A percentile compares a stretch with the other conserved stretches of the same genome.
phyloP scores from a whole-genome alignment of 83 land plant genomes.

The Picea abies region DNA sequence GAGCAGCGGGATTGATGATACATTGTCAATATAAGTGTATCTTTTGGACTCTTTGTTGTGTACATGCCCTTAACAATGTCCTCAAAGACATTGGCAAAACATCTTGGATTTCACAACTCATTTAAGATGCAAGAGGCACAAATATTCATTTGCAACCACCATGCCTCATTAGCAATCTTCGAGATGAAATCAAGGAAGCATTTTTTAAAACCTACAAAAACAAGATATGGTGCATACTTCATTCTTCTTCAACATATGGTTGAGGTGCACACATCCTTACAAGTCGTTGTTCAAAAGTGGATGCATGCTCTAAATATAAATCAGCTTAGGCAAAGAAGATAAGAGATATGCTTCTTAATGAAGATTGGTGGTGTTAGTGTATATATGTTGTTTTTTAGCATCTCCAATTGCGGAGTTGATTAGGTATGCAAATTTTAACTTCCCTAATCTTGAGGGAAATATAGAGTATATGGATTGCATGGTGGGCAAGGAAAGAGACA shows the following conservation, averaged over 20 bases:
- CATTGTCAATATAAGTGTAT: conserved; percentile 11
- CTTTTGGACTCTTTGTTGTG: conserved; percentile 32
- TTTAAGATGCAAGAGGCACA: too few species aligned
- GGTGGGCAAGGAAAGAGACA: background rate
- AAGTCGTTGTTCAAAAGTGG: background rate
- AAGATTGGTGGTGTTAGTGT: background rate
- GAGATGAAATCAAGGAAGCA: background rate
- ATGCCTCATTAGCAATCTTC: too few species aligned
- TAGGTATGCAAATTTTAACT: background rate
- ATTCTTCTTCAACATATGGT: background rate
- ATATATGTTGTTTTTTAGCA: background rate
- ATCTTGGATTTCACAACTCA: background rate
- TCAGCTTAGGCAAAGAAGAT: too few species aligned
- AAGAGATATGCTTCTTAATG: background rate
- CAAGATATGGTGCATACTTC: background rate
- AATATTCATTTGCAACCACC: too few species aligned
- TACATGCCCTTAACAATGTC: conserved; percentile 23
- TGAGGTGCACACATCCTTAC: background rate
- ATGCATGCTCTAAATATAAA: background rate
- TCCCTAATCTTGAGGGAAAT: background rate
- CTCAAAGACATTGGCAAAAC: conserved; percentile 22
- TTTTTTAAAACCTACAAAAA: background rate
- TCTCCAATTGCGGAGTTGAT: background rate
- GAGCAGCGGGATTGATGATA: conserved; percentile 6
- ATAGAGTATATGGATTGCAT: background rate